Conservation (phyloP, 441 rosid species). For the Melastoma candidum region DNA sequence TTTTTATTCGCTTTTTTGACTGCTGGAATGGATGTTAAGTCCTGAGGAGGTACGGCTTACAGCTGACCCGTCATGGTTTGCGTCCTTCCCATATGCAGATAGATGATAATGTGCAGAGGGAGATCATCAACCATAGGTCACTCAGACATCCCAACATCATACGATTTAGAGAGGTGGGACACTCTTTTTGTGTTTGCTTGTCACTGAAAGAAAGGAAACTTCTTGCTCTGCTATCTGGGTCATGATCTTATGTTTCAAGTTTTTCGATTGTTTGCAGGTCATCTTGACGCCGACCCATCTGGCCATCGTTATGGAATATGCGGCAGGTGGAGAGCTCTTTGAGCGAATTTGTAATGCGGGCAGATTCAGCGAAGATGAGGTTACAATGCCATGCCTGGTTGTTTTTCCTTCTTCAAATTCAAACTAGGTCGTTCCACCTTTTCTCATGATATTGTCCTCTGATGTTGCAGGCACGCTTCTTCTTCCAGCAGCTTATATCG, state of each 20-base stretch:
- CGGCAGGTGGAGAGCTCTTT: slow-evolving; percentile 96
- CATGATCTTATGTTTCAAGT: not conserved
- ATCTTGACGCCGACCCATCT: slow-evolving; percentile 88
- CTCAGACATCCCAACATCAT: slow-evolving; percentile 94
- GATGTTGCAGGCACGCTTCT: slow-evolving; percentile 77
- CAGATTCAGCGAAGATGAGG: slow-evolving; percentile 98
- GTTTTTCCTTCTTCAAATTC: not conserved
- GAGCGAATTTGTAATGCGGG: slow-evolving; percentile 97
- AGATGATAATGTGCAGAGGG: slow-evolving; percentile 92
- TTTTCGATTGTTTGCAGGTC: slow-evolving; percentile 33
- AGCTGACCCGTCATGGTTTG: too few species aligned
- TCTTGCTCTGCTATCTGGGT: not conserved
- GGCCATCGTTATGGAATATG: slow-evolving; percentile 99
- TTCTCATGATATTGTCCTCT: not conserved
- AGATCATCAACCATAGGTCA: slow-evolving; percentile 89
- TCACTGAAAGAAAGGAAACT: not conserved
- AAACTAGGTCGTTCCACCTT: not conserved
- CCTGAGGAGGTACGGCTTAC: not conserved
- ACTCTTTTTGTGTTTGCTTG: not conserved
- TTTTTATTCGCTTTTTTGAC: too few species aligned
- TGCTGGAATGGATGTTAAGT: not conserved
- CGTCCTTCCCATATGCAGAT: slow-evolving; percentile 34
- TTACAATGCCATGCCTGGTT: slow-evolving; percentile 11
- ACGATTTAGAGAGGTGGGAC: slow-evolving; percentile 81
- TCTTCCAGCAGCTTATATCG: slow-evolving; percentile 96